Evolutionary conservation across 306 rosid genomes (phyloP), one percentile per base, ranked within the genome.

Genomic region (Quercus engelmannii): DNA sequence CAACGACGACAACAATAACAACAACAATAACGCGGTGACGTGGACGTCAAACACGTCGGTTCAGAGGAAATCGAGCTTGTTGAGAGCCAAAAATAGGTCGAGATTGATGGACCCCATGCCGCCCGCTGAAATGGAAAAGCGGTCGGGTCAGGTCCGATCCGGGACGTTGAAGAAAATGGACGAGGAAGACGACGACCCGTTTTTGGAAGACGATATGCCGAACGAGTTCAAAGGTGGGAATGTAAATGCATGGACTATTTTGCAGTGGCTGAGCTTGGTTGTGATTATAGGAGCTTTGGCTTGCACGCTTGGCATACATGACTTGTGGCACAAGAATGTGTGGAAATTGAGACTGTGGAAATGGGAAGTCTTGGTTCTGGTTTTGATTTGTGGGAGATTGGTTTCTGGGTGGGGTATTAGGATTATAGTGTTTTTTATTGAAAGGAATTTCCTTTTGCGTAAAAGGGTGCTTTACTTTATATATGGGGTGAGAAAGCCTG

Each of bases 371-470:
- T 71, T 92, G 90, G 8, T 94, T 77, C 30, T 90, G 82, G 90
- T 92, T 68, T 38, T 92, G 65, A 94, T 94, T 1, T 94, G 96
- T 69, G 98, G 98, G 4, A 76, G 97, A 23, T 83, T 94, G 83
- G 94, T 94, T 3, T 94, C 98, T 12, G 97, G 88, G 73, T 94
- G 98, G 98, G 80, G 85, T 31, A 84, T 92, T 14, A 78, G 85
- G 35, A 71, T 92, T 3, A 33, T 77, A 0, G 98, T 92, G 21
- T 94, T 82, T 76, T 94, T 80, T 38, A 78, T 89, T 5, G 98
- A 94, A 56, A 90, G 91, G 83, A 94, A 92, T 73, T 94, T 94
- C 55, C 83, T 92, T 97, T 19, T n/a, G n/a, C n/a, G n/a, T n/a
- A n/a, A n/a, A n/a, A n/a, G n/a, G n/a, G n/a, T n/a, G n/a, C n/a